These are phyloP conservation scores for Psilocybe cubensis DNA, from an alignment of 768 basidiomycete species.

Conservation along the genomic window DNA sequence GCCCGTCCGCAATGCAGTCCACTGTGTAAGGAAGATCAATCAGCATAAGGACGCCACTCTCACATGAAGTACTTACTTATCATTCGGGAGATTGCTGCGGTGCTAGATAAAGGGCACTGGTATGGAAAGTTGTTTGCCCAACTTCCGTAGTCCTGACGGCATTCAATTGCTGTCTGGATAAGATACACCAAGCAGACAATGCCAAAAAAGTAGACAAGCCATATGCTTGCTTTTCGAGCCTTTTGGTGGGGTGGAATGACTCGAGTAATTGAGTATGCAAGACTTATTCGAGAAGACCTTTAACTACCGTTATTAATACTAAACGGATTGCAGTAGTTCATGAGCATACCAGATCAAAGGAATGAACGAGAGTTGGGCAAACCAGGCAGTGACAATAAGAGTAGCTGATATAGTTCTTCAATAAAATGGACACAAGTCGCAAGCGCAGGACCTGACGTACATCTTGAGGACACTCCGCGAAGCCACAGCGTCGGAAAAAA, in stretches of 20 bases:
- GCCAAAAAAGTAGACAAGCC: slow-evolving; percentile 10
- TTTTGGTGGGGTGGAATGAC: slow-evolving; percentile 11
- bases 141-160: neutral
- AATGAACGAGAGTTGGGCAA: slow-evolving; percentile 4
- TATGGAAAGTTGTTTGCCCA: slow-evolving; percentile 12
- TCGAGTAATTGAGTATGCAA: slow-evolving; percentile 16
- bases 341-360: slow-evolving; percentile 8
- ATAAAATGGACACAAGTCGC: neutral
- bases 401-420: neutral
- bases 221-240: slow-evolving; percentile 6
- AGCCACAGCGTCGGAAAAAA: slow-evolving; percentile 20
- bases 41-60: no score
- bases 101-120: slow-evolving; percentile 7
- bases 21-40: slow-evolving; percentile 11
- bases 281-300: slow-evolving; percentile 18
- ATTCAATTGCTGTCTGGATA: slow-evolving; percentile 2
- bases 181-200: slow-evolving; percentile 1
- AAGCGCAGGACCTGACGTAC: neutral
- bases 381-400: slow-evolving; percentile 6
- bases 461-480: neutral
- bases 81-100: slow-evolving; percentile 7
- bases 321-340: neutral
- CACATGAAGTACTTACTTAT: slow-evolving; percentile 3
- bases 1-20: slow-evolving; percentile 20
- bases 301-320: neutral